Conservation (phyloP, 176 grass and related monocot genomes). For the Musa troglodytarum region DNA sequence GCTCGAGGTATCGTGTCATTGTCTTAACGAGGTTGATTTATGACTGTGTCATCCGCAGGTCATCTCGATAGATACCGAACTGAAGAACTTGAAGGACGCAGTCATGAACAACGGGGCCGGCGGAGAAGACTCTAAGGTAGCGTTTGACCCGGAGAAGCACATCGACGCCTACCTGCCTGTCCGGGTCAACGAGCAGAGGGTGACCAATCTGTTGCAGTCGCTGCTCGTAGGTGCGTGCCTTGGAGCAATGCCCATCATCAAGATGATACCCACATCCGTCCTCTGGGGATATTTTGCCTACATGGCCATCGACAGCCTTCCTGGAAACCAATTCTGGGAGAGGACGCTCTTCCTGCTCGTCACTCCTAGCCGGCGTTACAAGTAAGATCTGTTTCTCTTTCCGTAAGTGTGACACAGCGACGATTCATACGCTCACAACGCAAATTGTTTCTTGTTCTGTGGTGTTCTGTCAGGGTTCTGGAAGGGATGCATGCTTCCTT, state of each 20-base stretch:
- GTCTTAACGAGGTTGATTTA: background rate
- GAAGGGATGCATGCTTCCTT: constrained; percentile 87
- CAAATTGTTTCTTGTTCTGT: background rate
- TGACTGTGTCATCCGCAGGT: constrained; percentile 26
- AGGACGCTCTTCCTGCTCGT: constrained; percentile 67
- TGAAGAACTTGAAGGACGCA: constrained; percentile 68
- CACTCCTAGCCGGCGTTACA: constrained; percentile 49
- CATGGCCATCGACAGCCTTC: constrained; percentile 88
- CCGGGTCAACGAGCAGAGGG: constrained; percentile 83
- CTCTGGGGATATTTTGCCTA: constrained; percentile 99
- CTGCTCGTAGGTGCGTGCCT: constrained; percentile 65
- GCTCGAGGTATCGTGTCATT: background rate
- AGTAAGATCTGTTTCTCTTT: constrained; percentile 37
- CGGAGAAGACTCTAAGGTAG: constrained; percentile 22
- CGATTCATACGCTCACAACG: background rate
- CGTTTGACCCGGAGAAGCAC: constrained; percentile 67
- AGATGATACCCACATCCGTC: constrained; percentile 63
- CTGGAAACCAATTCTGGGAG: constrained; percentile 97
- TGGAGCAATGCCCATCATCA: constrained; percentile 79
- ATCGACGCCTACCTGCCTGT: constrained; percentile 77
- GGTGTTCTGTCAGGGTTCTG: constrained; percentile 41
- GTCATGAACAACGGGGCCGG: constrained; percentile 28
- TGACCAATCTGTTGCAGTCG: constrained; percentile 81
- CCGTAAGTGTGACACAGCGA: background rate
- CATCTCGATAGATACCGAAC: constrained; percentile 41